phyloP scores from a whole-genome alignment of 805 yeast genomes.

The Candida pseudoglaebosa region DNA sequence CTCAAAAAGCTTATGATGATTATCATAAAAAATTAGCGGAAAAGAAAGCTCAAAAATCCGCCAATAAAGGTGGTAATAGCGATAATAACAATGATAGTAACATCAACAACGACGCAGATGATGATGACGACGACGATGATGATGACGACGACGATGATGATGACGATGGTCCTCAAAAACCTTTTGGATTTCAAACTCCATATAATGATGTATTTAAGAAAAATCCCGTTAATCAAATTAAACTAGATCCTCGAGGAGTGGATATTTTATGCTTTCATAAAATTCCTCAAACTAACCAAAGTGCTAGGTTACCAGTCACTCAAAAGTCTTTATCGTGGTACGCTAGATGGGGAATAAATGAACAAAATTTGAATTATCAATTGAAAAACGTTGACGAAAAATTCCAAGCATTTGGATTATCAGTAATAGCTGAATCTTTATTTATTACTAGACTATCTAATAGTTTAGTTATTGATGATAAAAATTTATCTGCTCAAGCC shows the following conservation, averaged over 20 bases:
- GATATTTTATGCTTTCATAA: constrained; percentile 19
- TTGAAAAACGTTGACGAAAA: constrained; percentile 13
- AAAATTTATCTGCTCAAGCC: constrained; percentile 13
- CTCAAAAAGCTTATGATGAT: constrained; percentile 19
- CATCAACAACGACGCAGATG: too few species aligned
- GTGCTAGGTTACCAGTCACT: constrained; percentile 19
- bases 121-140: constrained; percentile 21
- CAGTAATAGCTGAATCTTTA: constrained; percentile 56
- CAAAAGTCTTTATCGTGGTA: constrained; percentile 25
- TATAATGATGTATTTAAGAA: constrained; percentile 29
- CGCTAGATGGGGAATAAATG: constrained; percentile 23
- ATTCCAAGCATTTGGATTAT: constrained; percentile 51
- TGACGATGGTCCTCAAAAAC: constrained; percentile 20
- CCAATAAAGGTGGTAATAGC: constrained; percentile 24
- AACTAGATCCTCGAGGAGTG: constrained; percentile 11
- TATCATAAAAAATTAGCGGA: constrained; percentile 19
- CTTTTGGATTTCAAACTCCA: constrained; percentile 34
- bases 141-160: constrained; percentile 23
- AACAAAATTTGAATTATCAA: constrained; percentile 11
- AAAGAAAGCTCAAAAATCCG: constrained; percentile 19
- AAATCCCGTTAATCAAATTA: constrained; percentile 12
- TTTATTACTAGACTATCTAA: constrained; percentile 51
- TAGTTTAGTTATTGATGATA: constrained; percentile 38
- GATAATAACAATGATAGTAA: too few species aligned
- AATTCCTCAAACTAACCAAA: constrained; percentile 26